Evolutionary conservation across 768 basidiomycete genomes (phyloP), one percentile per base, ranked within the genome.

Genomic region (Lenzites betulinus): DNA sequence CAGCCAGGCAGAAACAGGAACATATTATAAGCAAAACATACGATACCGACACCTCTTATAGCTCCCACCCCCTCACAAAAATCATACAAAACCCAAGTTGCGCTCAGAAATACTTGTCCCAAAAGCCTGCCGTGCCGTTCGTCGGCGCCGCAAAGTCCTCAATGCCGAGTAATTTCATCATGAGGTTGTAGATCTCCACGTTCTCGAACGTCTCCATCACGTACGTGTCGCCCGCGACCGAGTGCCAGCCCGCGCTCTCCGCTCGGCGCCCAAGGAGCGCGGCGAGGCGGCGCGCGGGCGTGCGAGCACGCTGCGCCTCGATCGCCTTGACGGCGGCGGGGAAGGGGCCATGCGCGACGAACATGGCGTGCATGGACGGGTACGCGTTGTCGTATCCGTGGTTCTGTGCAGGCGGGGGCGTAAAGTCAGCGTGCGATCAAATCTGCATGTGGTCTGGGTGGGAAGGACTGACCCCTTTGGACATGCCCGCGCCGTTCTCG

Each of bases 291-390:
- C 36, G 43, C 42, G 70, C 26, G 35, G 52, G 52, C 2, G 56
- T 28, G 46, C 58, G 53, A 9, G 46, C 44, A 50, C 65, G 63
- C 42, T 54, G 47, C 25, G 81, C 77, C 65, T 86, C 81, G 46
- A 80, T 71, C 7, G 79, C 74, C 72, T 93, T 94, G 53, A 85
- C 79, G 43, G 83, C 81, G 12, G 83, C 74, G 15, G 89, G 86
- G 72, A 94, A 95, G 0, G 95, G 95, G 1, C 95, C 95, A 69
- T 94, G 92, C 11, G 92, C 93, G 58, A 96, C 87, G 72, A 96
- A 95, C 70, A 93, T 88, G 2, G 93, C 93, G 51, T 86, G 84
- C 95, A 96, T 96, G 7, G 88, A 78, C 13, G 77, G 68, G 42
- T 87, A 84, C 18, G 81, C 72, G 65, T 94, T 95, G 71, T 95